Evolutionary conservation across 2,329 filamentous ascomycete genomes (phyloP).

Genomic region (Xylariaceae sp.): DNA sequence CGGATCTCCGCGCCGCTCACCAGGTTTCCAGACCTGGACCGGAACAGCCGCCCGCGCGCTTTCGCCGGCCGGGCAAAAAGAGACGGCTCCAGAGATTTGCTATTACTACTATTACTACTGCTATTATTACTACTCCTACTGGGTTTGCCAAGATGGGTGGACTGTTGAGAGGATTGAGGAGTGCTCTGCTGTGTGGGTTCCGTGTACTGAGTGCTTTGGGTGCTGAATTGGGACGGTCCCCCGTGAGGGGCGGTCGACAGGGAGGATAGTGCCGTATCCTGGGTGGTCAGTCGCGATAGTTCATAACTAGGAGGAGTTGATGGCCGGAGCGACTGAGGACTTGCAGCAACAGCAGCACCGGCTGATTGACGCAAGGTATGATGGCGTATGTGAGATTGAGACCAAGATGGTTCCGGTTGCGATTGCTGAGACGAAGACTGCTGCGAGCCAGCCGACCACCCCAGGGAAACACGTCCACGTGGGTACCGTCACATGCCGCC

Average conservation of each 20-base stretch:
- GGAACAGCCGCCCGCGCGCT: constrained; percentile 27
- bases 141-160: not conserved
- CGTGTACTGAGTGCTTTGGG: constrained; percentile 9
- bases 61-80: constrained; percentile 5
- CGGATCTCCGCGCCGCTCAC: constrained; percentile 29
- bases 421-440: constrained; percentile 18
- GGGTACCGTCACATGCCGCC: constrained; percentile 38
- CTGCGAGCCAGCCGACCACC: constrained; percentile 40
- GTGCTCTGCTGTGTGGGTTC: constrained; percentile 14
- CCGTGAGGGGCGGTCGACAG: constrained; percentile 17
- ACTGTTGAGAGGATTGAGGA: not conserved
- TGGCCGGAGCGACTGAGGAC: constrained; percentile 27
- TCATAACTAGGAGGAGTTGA: constrained; percentile 17
- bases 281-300: constrained; percentile 20
- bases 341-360: constrained; percentile 12
- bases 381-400: constrained; percentile 3
- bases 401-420: constrained; percentile 20
- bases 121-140: not conserved
- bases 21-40: constrained; percentile 34
- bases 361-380: constrained; percentile 6
- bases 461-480: constrained; percentile 43
- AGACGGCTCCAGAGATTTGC: not conserved
- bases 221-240: constrained; percentile 5
- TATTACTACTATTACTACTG: not conserved
- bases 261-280: constrained; percentile 24